Base-by-base conservation (phyloP, 2,329 filamentous ascomycete species). In the Endocalyx cinctus region DNA sequence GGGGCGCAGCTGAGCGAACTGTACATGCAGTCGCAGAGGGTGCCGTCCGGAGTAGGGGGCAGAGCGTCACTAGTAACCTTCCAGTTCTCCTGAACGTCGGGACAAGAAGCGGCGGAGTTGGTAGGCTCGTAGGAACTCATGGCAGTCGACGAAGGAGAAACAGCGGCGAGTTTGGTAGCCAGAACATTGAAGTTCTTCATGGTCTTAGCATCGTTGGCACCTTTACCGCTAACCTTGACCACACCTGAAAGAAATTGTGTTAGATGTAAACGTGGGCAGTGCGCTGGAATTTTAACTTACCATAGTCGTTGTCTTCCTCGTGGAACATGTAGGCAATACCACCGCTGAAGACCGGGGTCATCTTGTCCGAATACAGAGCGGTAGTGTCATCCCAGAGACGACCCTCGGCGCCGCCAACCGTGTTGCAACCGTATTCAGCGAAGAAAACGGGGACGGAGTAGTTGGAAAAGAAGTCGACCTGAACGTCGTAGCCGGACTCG, bases 301-400 rank as follows among this genome's bases (percentile, higher is more conserved):
- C 84, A 55, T 80, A 89, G 53, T 87, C 63, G 63, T 88, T 88
- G 33, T 48, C 45, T 57, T 87, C 84, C 60, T 88, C 73, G 65
- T 83, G 84, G 67, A 86, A 89, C 83, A 87, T 87, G 70, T 88
- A 89, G 50, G 87, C 81, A 45, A 89, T 87, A 59, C 83, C 84
- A 54, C 84, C 84, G 45, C 81, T 87, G 78, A 82, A 85, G 48
- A 87, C 80, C 27, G 59, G 55, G 27, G 73, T 77, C 84, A 89
- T 89, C 51, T 86, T 47, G 29, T 61, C 43, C 32, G 82, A 77
- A 59, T 77, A 88, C 14, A 89, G 70, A 37, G 79, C 73, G 16
- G 63, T 62, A 17, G 86, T 81, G 47, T 88, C 84, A 31, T 76
- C 79, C 67, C 87, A 89, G 25, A 63, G 58, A 60, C 84, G 82